Evolutionary conservation across 805 yeast species (phyloP), one percentile per base, ranked within the genome.

Genomic region (Kodamaea neixiangensis): DNA sequence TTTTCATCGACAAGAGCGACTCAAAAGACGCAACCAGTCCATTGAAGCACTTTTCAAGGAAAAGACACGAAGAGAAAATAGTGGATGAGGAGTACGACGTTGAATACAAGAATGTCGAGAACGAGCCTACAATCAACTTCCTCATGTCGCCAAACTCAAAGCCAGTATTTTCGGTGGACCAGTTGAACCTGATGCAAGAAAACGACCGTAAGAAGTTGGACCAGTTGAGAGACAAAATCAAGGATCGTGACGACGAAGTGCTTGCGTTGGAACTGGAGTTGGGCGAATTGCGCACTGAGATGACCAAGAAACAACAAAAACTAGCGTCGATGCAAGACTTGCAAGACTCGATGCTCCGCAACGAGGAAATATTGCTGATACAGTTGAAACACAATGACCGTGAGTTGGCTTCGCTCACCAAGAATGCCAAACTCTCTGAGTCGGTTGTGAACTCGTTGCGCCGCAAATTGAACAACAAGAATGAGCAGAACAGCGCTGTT

Each of bases 61-160:
- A 41, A 34, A 31, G n/a, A 4, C 39, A 38, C 7, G 45, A 41
- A 6, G 15, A 31, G 21, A 31, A 41, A 10, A 25, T n/a, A 13
- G 41, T 34, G 18, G 52, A 31, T 1, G 54, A 50, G 9, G 58
- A 53, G 15, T 48, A 40, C 13, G 54, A 55, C 17, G 50, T 46
- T 10, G 62, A 53, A 2, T 29, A 31, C 25, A 38, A 45, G 9
- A 52, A 51, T 10, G 25, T 58, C 13, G 65, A 57, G 20, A 56
- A 63, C 43, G 71, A 68, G 45, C 69, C 68, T 5, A 66, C 71
- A 3, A 62, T 64, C 10, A 66, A 67, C 52, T 60, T 68, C 43
- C 47, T 63, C 18, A 57, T 64, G 62, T 63, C 69, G 4, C 69
- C 69, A n/a, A 65, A 64, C 44, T 65, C 71, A 3, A 67, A 62